phyloP scores from a whole-genome alignment of 129 eudicot genomes.

The Deinandra increscens region DNA sequence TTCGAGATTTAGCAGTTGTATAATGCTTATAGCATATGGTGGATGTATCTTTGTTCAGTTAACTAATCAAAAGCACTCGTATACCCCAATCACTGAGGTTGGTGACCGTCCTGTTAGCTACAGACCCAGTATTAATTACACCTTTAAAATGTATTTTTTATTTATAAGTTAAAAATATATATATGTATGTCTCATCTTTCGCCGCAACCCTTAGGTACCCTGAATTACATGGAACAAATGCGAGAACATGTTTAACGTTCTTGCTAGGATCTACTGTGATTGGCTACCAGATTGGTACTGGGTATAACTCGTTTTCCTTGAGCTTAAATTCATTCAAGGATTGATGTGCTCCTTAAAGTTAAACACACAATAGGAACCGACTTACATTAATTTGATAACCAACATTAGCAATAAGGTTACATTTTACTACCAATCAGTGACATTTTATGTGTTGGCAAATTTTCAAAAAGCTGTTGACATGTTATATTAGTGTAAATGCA shows the following conservation, averaged over 20 bases:
- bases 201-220: slow-evolving; percentile 65
- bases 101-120: slow-evolving; percentile 19
- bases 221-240: slow-evolving; percentile 72
- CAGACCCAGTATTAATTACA: slow-evolving; percentile 19
- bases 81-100: slow-evolving; percentile 50
- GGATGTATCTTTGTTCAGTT: slow-evolving; percentile 70
- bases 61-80: slow-evolving; percentile 47
- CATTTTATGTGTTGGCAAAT: too few species aligned
- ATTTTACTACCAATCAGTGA: too few species aligned
- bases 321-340: not conserved
- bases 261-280: slow-evolving; percentile 87
- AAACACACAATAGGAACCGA: too few species aligned
- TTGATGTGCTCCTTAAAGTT: slow-evolving; percentile 19
- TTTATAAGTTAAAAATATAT: not conserved
- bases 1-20: slow-evolving; percentile 87
- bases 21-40: slow-evolving; percentile 79
- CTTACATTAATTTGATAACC: too few species aligned
- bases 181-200: slow-evolving; percentile 46
- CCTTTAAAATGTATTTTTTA: not conserved
- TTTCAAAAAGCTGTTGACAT: too few species aligned
- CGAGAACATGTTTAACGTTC: slow-evolving; percentile 90
- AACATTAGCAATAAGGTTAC: too few species aligned
- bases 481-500: too few species aligned
- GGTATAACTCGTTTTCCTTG: slow-evolving; percentile 50
- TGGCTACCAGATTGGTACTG: slow-evolving; percentile 89